Evolutionary conservation across 441 rosid genomes (phyloP), one percentile per base, ranked within the genome.

Genomic region (Hypseocharis bilobata): DNA sequence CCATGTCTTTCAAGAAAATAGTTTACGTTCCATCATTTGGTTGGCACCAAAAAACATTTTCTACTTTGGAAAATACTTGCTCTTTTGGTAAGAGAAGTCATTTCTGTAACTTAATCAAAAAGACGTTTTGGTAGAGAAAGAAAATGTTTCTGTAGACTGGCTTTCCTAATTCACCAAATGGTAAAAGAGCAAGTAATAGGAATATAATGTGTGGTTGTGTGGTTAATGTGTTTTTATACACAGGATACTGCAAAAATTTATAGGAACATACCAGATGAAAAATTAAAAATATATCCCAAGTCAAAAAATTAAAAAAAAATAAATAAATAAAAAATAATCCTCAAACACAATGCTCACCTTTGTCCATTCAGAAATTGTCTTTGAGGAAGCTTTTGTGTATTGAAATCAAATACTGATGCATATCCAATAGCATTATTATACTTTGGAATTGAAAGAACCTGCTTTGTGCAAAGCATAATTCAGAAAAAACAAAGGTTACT

Each of bases 361-460:
- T 93, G 89, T 74, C 97, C 97, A 76, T 76, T 77, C n/a, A 78
- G 62, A 87, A 80, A 86, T 64, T 85, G 91, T 78, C 76, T 83
- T 69, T 19, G 84, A 28, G 86, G 84, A 38, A 83, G 56, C 77
- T 84, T 87, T 75, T 91, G 99, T n/a, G 88, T 87, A 82, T 93
- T 93, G 76, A 87, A 93, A 77, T 93, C 99, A 54, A 83, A 81
- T 62, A 81, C 23, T 52, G 96, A 80, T 23, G 96, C 99, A 81
- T 82, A 91, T 58, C 99, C 99, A 62, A 93, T 80, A 16, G 85
- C 77, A 77, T 79, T 73, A 67, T 84, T 74, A 77, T 80, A 82
- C 72, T 87, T 96, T 0, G 96, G 97, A 75, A 93, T 73, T 22
- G 96, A 87, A 77, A 93, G 81, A 77, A 93, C 89, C 99, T 93